Percentiles rank a stretch among this genome's conserved stretches.
These are phyloP conservation scores for Ophiostoma angusticollis DNA, from an alignment of 2,329 filamentous ascomycete genomes.

Conservation along the genomic window DNA sequence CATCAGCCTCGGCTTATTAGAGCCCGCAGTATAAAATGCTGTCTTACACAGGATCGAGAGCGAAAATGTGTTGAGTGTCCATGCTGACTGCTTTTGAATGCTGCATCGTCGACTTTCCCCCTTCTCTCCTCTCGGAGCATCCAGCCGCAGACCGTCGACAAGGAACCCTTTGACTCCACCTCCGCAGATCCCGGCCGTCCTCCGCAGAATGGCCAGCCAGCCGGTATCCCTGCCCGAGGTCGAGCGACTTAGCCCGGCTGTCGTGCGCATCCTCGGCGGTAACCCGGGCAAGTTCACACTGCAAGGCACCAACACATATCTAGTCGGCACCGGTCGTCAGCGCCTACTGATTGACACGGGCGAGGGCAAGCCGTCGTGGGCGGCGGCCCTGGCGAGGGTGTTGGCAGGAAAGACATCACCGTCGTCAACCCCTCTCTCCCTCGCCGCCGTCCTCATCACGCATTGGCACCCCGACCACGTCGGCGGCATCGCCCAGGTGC, in stretches of 20 bases:
- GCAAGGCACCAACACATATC: conserved; percentile 86
- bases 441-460: conserved; percentile 64
- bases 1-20: no score
- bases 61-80: no score
- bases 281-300: conserved; percentile 76
- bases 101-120: no score
- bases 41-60: no score
- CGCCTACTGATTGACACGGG: conserved; percentile 85
- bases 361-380: conserved; percentile 67
- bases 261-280: conserved; percentile 75
- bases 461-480: conserved; percentile 91
- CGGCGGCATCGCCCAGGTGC: conserved; percentile 61
- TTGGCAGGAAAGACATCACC: conserved; percentile 58
- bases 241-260: conserved; percentile 61
- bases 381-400: conserved; percentile 47
- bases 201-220: conserved; percentile 42
- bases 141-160: no score
- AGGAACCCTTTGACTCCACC: no score
- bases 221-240: conserved; percentile 57
- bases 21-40: no score
- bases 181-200: no score
- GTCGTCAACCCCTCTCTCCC: no score
- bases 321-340: conserved; percentile 60
- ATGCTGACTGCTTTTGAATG: no score
- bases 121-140: no score